Base-by-base conservation (phyloP, 805 yeast species). In the Kuraishia hungarica region DNA sequence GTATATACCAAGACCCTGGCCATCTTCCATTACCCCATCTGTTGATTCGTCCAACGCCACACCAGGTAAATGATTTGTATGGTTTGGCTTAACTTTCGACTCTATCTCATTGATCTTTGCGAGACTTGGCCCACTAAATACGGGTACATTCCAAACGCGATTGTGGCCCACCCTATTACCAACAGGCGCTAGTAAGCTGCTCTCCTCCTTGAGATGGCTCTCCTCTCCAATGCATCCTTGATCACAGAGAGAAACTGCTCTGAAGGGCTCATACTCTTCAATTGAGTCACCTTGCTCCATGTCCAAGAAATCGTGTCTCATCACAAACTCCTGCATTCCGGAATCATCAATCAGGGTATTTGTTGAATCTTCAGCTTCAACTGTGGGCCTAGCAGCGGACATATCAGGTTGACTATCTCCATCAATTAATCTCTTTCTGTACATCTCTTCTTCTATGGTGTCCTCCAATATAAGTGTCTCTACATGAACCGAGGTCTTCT, bases 361-460 rank as follows among this genome's bases (percentile, higher is more conserved):
- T 15, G 58, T 57, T n/a, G 56, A 64, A 21, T 60, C 57, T 2
- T 29, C 55, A 11, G 57, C 59, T 10, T 66, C 68, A 11, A 57
- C 50, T 7, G 58, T 57, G 21, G 58, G 60, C 19, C 54, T 55
- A 2, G 51, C 59, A 6, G 57, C 59, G 3, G 55, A 54, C 10
- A 53, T 56, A 1, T 54, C 61, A 13, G 57, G 58, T 39, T 60
- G 59, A 17, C 22, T 21, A 6, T 15, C 29, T n/a, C 48, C 48
- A 23, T 24, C 29, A 13, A 35, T 11, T 11, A 56, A 28, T 55
- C 72, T 54, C 53, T 66, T 66, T 48, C 69, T 76, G 65, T 82
- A 84, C 74, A 86, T 83, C 60, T 83, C 86, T 64, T 85, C 87
- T 60, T 86, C 91, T 51, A 86, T 71, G 0, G 90, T 86, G 3